These are phyloP conservation scores for Castanopsis chinensis DNA, from an alignment of 306 rosid genomes.

Conservation along the genomic window DNA sequence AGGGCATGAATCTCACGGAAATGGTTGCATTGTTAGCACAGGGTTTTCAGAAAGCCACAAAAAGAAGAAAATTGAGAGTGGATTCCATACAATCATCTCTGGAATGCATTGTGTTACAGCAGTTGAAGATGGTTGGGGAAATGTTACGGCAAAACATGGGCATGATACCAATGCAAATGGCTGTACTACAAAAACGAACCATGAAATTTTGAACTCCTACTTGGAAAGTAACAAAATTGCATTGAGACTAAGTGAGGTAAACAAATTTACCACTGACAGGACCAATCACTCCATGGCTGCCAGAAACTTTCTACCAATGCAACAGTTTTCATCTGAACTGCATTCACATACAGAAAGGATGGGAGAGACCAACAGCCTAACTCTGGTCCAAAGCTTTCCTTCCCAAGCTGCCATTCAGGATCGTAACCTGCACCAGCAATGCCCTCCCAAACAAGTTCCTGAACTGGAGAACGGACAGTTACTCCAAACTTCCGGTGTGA, in stretches of 20 bases:
- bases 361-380: neutral
- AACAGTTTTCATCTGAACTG: conserved; percentile 22
- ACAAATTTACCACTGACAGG: conserved; percentile 21
- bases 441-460: conserved; percentile 8
- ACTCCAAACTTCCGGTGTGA: conserved; percentile 1
- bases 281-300: conserved; percentile 30
- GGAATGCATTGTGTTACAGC: conserved; percentile 25
- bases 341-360: conserved; percentile 19
- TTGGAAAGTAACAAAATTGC: conserved; percentile 26
- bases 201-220: conserved; percentile 27
- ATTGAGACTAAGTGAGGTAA: conserved; percentile 23
- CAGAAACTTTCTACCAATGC: conserved; percentile 25
- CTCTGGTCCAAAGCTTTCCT: conserved; percentile 10
- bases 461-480: conserved; percentile 23
- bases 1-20: conserved; percentile 30
- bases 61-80: conserved; percentile 45
- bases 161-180: conserved; percentile 13
- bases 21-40: conserved; percentile 23
- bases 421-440: conserved; percentile 12
- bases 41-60: conserved; percentile 32
- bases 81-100: conserved; percentile 25
- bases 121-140: conserved; percentile 28
- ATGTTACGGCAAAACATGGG: conserved; percentile 19
- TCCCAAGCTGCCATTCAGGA: conserved; percentile 14
- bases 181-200: conserved; percentile 25